Evolutionary conservation across 2,329 filamentous ascomycete species (phyloP), one percentile per base, ranked within the genome.

Genomic region (Colletotrichum sp.): DNA sequence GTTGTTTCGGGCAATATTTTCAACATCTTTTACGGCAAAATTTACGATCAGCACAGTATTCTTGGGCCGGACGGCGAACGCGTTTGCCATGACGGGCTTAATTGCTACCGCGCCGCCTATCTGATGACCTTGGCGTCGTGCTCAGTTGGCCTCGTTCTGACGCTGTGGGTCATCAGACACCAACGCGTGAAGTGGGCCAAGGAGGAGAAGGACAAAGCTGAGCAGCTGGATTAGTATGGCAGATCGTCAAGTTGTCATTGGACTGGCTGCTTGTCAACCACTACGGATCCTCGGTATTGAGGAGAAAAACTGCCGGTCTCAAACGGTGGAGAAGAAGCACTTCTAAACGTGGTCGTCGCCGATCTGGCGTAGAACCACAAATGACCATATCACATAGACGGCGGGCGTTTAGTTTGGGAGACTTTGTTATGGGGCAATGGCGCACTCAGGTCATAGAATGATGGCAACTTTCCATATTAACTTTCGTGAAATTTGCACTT

Each of bases 1-100:
- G 95, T 98, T 4, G 85, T 98, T 32, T 96, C 93, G 10, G 96
- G 95, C 66, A 98, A 99, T 80, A 84, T 98, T 26, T 99, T 98
- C 89, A 99, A 99, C 82, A 86, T 98, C 2, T 92, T 97, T 74
- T 99, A 99, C 83, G 97, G 97, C 65, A 86, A 84, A 18, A 92
- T 98, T 1, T 98, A 95, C 80, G 97, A 99, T 83, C 86, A 87
- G 10, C 96, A 98, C 84, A 96, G 94, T 26, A 85, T 93, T 39
- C 86, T 95, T 12, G 90, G 91, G 24, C 89, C 90, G 0, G 90
- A 92, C 57, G 95, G 95, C 24, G 92, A 95, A 79, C 89, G 93
- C 34, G 90, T 92, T 24, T 99, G 97, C 82, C 88, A 90, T 24
- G 92, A 96, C 30, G 97, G 97, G 0, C 84, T 96, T 13, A 88